A percentile compares a stretch with the other conserved stretches of the same genome.
Evolutionary conservation across 2,329 filamentous ascomycete genomes (phyloP).

Genomic region (Aspergillus quadricinctus): DNA sequence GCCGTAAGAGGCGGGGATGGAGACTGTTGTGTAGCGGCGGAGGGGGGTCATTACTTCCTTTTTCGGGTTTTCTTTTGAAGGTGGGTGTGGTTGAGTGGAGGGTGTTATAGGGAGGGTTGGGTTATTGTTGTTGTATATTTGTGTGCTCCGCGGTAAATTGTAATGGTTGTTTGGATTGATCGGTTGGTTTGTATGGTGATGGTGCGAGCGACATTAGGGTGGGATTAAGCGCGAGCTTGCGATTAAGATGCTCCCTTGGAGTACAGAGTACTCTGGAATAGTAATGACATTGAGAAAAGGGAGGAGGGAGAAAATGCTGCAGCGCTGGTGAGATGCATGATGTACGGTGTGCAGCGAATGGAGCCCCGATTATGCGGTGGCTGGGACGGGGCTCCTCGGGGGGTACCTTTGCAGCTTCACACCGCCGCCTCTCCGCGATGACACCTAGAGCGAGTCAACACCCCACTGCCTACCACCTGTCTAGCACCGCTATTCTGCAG

Average conservation of each 20-base stretch:
- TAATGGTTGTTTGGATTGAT: not conserved
- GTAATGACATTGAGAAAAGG: not conserved
- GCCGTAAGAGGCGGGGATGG: conserved; percentile 61
- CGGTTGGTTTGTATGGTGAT: not conserved
- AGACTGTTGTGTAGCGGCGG: conserved; percentile 31
- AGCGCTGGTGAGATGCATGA: not conserved
- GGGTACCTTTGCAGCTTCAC: not conserved
- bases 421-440: too few relatives aligned
- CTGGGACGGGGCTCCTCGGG: conserved; percentile 5
- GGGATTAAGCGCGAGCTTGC: not conserved
- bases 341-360: not conserved
- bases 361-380: conserved; percentile 7
- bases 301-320: not conserved
- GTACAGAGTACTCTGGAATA: not conserved
- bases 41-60: conserved; percentile 1
- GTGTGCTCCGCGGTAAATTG: not conserved
- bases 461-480: too few relatives aligned
- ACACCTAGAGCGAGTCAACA: too few relatives aligned
- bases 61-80: too few relatives aligned
- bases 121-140: not conserved
- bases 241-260: not conserved
- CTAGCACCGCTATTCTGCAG: too few relatives aligned
- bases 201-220: not conserved
- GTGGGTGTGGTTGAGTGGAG: not conserved
- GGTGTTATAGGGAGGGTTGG: not conserved